Conservation (phyloP, 306 rosid genomes). For the Vachellia pachyceras region DNA sequence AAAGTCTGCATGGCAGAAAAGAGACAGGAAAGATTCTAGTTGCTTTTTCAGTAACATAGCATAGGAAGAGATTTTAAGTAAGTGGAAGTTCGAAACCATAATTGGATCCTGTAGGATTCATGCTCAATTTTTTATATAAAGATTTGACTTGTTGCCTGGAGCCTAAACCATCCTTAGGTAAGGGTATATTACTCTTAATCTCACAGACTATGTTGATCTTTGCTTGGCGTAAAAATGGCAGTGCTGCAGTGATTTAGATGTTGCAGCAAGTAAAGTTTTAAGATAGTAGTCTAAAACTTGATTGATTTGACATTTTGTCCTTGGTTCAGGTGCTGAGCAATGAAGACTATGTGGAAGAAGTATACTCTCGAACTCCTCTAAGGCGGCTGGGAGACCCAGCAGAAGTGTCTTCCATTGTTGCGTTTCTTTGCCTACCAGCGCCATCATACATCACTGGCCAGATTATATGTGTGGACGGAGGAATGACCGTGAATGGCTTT, state of each 20-base stretch:
- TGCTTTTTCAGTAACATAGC: constrained; percentile 9
- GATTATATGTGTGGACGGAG: constrained; percentile 77
- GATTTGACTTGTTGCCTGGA: constrained; percentile 7
- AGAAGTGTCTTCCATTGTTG: constrained; percentile 74
- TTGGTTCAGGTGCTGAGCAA: constrained; percentile 63
- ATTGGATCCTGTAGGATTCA: constrained; percentile 15
- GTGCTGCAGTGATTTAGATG: background rate
- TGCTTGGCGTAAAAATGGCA: background rate
- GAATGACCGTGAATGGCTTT: constrained; percentile 75
- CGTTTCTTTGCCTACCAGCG: constrained; percentile 83
- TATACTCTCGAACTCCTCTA: constrained; percentile 74
- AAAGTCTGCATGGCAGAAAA: background rate
- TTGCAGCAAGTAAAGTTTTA: no score
- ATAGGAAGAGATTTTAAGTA: background rate
- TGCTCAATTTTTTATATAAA: background rate
- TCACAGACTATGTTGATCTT: background rate
- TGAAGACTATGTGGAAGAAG: constrained; percentile 65
- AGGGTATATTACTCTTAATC: constrained; percentile 7
- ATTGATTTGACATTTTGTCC: constrained; percentile 27
- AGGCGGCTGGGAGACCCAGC: constrained; percentile 70
- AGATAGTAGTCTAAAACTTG: no score
- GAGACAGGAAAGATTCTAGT: background rate
- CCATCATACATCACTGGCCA: constrained; percentile 82
- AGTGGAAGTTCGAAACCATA: background rate
- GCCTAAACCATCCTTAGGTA: background rate